These are phyloP conservation scores for Zymoseptoria ardabiliae DNA, from an alignment of 2,329 filamentous ascomycete species.

Conservation along the genomic window DNA sequence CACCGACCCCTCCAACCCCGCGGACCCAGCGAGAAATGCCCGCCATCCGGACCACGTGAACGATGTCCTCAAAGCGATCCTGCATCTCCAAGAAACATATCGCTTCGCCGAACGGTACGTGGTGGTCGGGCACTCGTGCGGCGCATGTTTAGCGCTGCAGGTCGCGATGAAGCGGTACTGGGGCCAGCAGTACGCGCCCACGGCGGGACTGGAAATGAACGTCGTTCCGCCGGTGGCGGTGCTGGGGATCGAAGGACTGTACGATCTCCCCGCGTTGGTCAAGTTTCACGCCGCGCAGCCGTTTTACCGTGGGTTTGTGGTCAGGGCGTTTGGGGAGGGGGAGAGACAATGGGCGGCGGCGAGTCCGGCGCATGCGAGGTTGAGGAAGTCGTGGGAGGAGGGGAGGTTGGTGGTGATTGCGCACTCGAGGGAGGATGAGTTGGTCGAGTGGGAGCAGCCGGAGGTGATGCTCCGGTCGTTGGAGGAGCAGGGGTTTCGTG, in stretches of 20 bases:
- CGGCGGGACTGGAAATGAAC: constrained; percentile 19
- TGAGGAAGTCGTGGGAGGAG: constrained; percentile 35
- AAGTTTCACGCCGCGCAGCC: constrained; percentile 35
- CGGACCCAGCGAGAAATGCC: constrained; percentile 42
- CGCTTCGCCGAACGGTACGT: constrained; percentile 43
- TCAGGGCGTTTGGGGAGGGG: constrained; percentile 53
- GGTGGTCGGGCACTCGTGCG: constrained; percentile 56
- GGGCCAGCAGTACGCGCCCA: constrained; percentile 24
- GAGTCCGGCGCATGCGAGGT: constrained; percentile 47
- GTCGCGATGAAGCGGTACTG: constrained; percentile 42
- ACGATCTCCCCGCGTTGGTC: constrained; percentile 53
- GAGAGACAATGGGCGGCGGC: constrained; percentile 44
- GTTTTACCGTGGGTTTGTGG: constrained; percentile 53
- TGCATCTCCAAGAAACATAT: constrained; percentile 43
- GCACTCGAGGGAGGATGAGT: constrained; percentile 42
- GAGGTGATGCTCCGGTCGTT: constrained; percentile 49
- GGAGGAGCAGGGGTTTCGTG: constrained; percentile 35
- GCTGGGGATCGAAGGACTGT: constrained; percentile 60
- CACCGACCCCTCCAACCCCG: constrained; percentile 40
- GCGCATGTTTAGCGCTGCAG: constrained; percentile 58
- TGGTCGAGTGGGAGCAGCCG: constrained; percentile 50
- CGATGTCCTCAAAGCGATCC: constrained; percentile 49
- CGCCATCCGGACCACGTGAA: constrained; percentile 54
- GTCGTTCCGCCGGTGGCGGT: constrained; percentile 43
- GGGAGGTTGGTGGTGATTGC: constrained; percentile 37